phyloP scores from a whole-genome alignment of 768 basidiomycete genomes.

The Boletus eberwhitei region DNA sequence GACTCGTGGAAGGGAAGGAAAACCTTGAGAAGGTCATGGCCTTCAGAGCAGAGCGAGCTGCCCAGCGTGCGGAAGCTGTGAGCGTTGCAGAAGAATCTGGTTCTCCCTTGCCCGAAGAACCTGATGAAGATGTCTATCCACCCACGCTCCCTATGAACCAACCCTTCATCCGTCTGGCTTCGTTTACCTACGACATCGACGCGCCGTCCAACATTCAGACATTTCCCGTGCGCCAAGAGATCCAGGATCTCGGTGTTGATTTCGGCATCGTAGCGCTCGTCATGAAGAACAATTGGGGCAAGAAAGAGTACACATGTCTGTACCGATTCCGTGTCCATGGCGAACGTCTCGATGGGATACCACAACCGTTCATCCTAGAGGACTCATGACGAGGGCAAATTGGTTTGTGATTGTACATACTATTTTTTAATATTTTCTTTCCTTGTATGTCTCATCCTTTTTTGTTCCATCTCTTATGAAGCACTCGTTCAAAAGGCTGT shows the following conservation, averaged over 20 bases:
- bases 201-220: conserved; percentile 67
- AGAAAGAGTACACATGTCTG: conserved; percentile 78
- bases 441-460: background rate
- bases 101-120: conserved; percentile 15
- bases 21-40: conserved; percentile 59
- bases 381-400: conserved; percentile 11
- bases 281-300: conserved; percentile 86
- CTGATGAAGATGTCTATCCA: conserved; percentile 42
- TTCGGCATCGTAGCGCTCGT: conserved; percentile 81
- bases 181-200: conserved; percentile 60
- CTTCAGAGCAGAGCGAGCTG: conserved; percentile 49
- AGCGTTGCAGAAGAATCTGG: conserved; percentile 33
- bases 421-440: background rate
- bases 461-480: background rate
- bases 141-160: conserved; percentile 43
- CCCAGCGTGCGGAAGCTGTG: conserved; percentile 32
- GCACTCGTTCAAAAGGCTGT: conserved; percentile 4
- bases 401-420: conserved; percentile 8
- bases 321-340: conserved; percentile 86
- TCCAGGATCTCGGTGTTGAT: conserved; percentile 70
- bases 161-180: conserved; percentile 62
- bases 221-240: conserved; percentile 67
- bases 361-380: conserved; percentile 33
- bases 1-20: conserved; percentile 73
- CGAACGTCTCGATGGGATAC: conserved; percentile 42